Evolutionary conservation across 2,329 filamentous ascomycete genomes (phyloP).

Genomic region (Colletotrichum sidae): DNA sequence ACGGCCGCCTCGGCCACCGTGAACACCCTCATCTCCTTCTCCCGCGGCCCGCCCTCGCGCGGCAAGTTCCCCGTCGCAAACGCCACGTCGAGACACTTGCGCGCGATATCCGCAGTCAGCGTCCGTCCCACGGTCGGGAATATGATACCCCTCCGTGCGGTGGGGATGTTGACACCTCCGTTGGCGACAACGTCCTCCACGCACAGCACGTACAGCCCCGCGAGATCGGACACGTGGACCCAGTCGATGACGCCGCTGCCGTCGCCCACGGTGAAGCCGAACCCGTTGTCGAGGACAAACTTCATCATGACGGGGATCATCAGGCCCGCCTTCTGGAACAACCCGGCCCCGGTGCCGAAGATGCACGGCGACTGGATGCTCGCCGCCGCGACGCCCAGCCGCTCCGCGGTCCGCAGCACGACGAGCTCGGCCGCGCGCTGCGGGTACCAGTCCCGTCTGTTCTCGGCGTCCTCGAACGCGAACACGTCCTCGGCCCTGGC

Average conservation of each 20-base stretch:
- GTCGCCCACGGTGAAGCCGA: conserved; percentile 37
- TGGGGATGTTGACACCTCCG: conserved; percentile 9
- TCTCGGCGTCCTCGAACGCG: conserved; percentile 37
- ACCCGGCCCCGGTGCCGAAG: conserved; percentile 35
- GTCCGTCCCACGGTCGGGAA: conserved; percentile 31
- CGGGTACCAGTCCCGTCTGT: conserved; percentile 37
- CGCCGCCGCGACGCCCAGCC: conserved; percentile 30
- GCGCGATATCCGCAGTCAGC: conserved; percentile 20
- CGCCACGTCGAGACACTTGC: conserved; percentile 30
- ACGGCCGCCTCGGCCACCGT: conserved; percentile 31
- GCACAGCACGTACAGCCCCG: conserved; percentile 37
- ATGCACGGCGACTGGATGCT: conserved; percentile 38
- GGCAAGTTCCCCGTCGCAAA: conserved; percentile 37
- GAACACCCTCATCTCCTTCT: conserved; percentile 24
- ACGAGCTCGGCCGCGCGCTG: conserved; percentile 39
- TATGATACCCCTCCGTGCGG: conserved; percentile 19
- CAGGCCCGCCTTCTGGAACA: conserved; percentile 36
- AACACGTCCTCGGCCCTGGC: conserved; percentile 17
- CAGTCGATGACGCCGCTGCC: conserved; percentile 34
- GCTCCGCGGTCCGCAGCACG: conserved; percentile 29
- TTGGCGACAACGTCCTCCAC: conserved; percentile 28
- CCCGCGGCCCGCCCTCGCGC: conserved; percentile 9
- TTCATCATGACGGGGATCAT: conserved; percentile 39
- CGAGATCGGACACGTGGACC: conserved; percentile 39
- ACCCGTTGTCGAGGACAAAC: conserved; percentile 37